Conservation (phyloP, 1,139 yeast genomes). For the Geotrichum aggregatum region DNA sequence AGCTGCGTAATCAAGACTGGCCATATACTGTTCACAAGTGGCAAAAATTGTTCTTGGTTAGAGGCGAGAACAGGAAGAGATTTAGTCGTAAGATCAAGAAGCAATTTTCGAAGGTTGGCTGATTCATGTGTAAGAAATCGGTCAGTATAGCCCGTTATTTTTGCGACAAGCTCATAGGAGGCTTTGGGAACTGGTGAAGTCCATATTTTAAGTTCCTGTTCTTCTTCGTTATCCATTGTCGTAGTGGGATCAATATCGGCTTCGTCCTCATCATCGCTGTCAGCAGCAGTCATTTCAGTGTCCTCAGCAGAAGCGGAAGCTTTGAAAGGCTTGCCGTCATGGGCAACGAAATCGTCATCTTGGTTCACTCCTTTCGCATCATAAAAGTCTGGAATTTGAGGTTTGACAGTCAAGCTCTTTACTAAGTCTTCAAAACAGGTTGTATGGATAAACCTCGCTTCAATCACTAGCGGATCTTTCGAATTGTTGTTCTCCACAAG, state of each 20-base stretch:
- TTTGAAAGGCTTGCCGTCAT: conserved; percentile 17
- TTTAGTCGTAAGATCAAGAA: conserved; percentile 50
- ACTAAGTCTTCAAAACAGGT: conserved; percentile 27
- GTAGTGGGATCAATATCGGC: conserved; percentile 32
- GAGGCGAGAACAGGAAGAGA: conserved; percentile 63
- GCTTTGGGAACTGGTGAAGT: conserved; percentile 56
- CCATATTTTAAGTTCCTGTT: conserved; percentile 48
- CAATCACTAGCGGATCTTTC: conserved; percentile 14
- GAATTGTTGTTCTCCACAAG: conserved; percentile 14
- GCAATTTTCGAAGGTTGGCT: conserved; percentile 49
- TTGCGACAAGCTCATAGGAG: conserved; percentile 55
- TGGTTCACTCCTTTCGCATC: conserved; percentile 41
- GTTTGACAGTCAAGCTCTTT: conserved; percentile 22
- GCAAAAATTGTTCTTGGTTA: conserved; percentile 55
- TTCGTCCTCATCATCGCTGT: conserved; percentile 24
- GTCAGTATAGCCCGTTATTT: conserved; percentile 66
- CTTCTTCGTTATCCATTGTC: conserved; percentile 32
- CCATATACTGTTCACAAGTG: conserved; percentile 70
- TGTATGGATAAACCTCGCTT: conserved; percentile 16
- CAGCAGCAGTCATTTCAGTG: conserved; percentile 30
- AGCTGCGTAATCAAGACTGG: conserved; percentile 42
- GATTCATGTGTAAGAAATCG: conserved; percentile 69
- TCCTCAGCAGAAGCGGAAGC: conserved; percentile 11
- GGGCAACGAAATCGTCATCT: conserved; percentile 40
- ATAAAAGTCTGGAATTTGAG: conserved; percentile 20